These are phyloP conservation scores for Silene latifolia DNA, from an alignment of 148 eudicot genomes.

Conservation along the genomic window DNA sequence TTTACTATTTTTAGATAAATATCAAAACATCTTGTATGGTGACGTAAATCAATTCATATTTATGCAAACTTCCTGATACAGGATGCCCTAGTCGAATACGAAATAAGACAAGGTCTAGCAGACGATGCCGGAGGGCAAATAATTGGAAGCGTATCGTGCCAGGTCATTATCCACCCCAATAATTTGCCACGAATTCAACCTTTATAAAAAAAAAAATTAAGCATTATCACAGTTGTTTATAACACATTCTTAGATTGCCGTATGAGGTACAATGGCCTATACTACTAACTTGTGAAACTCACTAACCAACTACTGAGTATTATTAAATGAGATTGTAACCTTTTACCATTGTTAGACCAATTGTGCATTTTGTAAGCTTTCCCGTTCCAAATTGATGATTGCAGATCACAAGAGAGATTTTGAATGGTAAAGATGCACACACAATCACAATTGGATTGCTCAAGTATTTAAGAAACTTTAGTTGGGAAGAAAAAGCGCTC, in stretches of 20 bases:
- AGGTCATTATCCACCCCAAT: not conserved
- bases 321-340: too few species aligned
- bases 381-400: too few species aligned
- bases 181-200: not conserved
- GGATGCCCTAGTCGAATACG: not conserved
- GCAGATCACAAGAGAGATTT: slow-evolving; percentile 39
- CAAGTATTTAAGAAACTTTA: slow-evolving; percentile 23
- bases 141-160: not conserved
- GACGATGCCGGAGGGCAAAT: not conserved
- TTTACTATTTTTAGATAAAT: not conserved
- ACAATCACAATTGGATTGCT: slow-evolving; percentile 33
- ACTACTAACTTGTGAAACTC: not conserved
- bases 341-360: too few species aligned
- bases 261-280: not conserved
- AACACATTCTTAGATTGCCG: too few species aligned
- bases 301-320: too few species aligned
- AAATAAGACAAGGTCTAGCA: not conserved
- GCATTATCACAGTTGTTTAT: not conserved
- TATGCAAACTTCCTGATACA: not conserved
- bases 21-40: not conserved
- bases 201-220: too few species aligned
- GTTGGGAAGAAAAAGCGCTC: slow-evolving; percentile 51
- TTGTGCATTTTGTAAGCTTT: too few species aligned
- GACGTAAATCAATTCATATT: not conserved
- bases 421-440: slow-evolving; percentile 39